Base-by-base conservation (phyloP, 2,329 filamentous ascomycete genomes). In the Pseudocercospora fijiensis region DNA sequence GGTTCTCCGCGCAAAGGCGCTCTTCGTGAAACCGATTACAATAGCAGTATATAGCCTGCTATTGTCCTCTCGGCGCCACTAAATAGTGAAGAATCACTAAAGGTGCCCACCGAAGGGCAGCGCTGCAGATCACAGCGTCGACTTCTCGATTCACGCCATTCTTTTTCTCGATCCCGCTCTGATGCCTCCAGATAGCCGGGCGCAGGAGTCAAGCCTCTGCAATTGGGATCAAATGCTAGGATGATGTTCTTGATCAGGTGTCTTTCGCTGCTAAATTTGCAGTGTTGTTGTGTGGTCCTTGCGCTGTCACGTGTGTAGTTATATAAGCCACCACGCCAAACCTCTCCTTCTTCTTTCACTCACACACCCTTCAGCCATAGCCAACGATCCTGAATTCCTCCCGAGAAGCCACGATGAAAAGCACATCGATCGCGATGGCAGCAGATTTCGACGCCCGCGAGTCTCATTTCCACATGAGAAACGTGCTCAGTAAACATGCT, bases 101-200 rank as follows among this genome's bases (percentile, higher is more conserved):
- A n/a, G n/a, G n/a, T n/a, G n/a, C n/a, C n/a, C n/a, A n/a, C n/a
- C n/a, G n/a, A n/a, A n/a, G n/a, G n/a, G n/a, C 33, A 37, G 33
- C 9, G 33, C 33, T 37, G 13, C 43, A 47, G 43, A 47, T 24
- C 8, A 47, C 18, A 24, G 22, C 43, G 22, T 47, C 43, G 43
- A 47, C 43, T 47, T 47, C 43, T 47, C 43, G 43, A 47, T 20
- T n/a, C 10, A 47, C 11, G 55, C 37, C 1, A 57, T 18, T 26
- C 51, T 55, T 45, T 1, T 52, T 51, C 4, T 58, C 5, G 8
- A 66, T 63, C 3, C 64, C 66, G 11, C 20, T 49, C 13, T 59
- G 66, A 47, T 4, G 66, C 61, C 18, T 67, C 61, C 6, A 67
- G 57, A 24, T 64, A 67, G 2, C 63, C 61, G n/a, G 49, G 57